Percentiles rank a stretch among this genome's conserved stretches.
phyloP scores from a whole-genome alignment of 768 basidiomycete species.

The Kwoniella botswanensis region DNA sequence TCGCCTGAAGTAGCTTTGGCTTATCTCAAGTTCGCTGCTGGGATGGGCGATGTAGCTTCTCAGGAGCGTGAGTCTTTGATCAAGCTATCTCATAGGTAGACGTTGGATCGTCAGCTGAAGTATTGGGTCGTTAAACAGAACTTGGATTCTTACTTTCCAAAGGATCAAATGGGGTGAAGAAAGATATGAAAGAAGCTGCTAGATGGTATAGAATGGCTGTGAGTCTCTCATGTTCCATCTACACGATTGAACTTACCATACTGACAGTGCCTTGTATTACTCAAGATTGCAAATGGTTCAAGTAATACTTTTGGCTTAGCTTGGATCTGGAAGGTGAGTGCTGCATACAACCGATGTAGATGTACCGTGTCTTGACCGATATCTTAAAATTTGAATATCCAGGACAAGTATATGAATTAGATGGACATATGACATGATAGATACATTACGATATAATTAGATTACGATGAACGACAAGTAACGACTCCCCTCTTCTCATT shows the following conservation, averaged over 20 bases:
- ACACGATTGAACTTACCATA: too few species aligned
- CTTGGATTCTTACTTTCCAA: conserved; percentile 54
- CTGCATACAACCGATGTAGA: not conserved
- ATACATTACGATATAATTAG: not conserved
- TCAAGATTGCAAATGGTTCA: conserved; percentile 34
- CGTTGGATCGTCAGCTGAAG: not conserved
- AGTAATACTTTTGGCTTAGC: conserved; percentile 49
- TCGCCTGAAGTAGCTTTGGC: conserved; percentile 48
- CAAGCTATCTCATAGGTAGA: not conserved
- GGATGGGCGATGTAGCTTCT: conserved; percentile 53
- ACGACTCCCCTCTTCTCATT: too few species aligned
- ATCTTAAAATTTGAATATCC: not conserved
- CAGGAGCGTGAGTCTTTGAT: conserved; percentile 52
- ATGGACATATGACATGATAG: not conserved
- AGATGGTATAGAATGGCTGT: conserved; percentile 57
- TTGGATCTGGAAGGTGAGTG: conserved; percentile 57
- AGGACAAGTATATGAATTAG: conserved; percentile 47
- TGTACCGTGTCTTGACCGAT: too few species aligned
- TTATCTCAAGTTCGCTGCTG: conserved; percentile 52
- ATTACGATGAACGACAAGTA: too few species aligned
- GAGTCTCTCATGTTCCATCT: not conserved
- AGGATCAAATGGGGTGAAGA: conserved; percentile 53
- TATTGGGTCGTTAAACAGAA: conserved; percentile 34
- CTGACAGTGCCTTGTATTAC: too few species aligned
- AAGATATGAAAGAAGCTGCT: conserved; percentile 58